Conservation (phyloP, 163 green algal genomes). For the Scenedesmus sp. region DNA sequence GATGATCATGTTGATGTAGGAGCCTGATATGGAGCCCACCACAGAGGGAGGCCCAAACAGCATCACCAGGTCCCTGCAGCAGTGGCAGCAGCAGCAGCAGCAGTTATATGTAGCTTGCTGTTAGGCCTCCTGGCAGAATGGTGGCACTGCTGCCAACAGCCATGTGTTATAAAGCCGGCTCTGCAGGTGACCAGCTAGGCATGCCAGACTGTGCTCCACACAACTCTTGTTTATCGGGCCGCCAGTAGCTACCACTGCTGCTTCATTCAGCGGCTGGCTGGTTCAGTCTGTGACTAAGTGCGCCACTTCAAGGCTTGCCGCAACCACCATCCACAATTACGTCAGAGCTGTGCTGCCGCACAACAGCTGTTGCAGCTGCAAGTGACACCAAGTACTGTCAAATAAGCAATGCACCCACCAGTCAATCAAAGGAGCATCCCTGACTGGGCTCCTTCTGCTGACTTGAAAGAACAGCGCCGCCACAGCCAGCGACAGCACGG, state of each 20-base stretch:
- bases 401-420: background rate
- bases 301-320: too few species aligned
- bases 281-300: too few species aligned
- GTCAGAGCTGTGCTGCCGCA: too few species aligned
- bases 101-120: too few species aligned
- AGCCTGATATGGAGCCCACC: constrained; percentile 19
- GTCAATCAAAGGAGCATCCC: constrained; percentile 9
- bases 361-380: background rate
- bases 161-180: too few species aligned
- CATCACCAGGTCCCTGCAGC: constrained; percentile 18
- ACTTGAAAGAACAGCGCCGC: constrained; percentile 7
- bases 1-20: constrained; percentile 42
- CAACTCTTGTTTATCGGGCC: background rate
- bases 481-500: background rate
- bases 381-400: too few species aligned
- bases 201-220: too few species aligned
- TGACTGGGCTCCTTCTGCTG: background rate
- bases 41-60: constrained; percentile 31
- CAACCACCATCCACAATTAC: too few species aligned
- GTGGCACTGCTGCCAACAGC: too few species aligned
- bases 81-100: background rate
- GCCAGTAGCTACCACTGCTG: background rate
- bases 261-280: too few species aligned
- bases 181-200: too few species aligned
- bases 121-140: too few species aligned